Conservation (phyloP, 257 asterid genomes). For the Nyctanthes arbortristis region DNA sequence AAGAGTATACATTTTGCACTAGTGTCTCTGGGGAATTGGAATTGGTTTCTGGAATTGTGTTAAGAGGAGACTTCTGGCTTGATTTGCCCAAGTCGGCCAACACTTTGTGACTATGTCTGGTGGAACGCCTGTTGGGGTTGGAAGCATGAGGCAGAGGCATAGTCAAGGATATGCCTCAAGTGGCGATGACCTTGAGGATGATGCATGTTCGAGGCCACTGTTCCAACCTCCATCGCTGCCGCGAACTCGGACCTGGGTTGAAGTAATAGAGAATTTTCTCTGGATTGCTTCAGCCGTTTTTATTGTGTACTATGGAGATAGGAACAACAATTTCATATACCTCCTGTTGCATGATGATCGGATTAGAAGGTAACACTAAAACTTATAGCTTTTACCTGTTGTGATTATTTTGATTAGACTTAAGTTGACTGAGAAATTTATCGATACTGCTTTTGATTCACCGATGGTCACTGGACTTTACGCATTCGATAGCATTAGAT, state of each 20-base stretch:
- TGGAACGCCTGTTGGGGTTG: conserved; percentile 54
- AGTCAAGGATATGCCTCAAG: conserved; percentile 66
- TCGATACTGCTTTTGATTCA: neutral
- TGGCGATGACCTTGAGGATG: conserved; percentile 69
- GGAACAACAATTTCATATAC: conserved; percentile 48
- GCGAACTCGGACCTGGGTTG: conserved; percentile 42
- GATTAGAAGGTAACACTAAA: conserved; percentile 41
- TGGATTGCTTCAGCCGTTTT: conserved; percentile 60
- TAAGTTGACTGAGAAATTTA: neutral
- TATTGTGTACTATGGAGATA: conserved; percentile 55
- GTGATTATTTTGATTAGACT: neutral
- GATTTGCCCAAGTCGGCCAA: neutral
- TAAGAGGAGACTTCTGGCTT: neutral
- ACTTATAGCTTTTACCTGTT: neutral
- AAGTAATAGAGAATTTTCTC: conserved; percentile 48
- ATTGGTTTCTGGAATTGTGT: conserved; percentile 8
- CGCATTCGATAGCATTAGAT: neutral
- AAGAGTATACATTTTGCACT: neutral
- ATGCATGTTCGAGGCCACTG: conserved; percentile 51
- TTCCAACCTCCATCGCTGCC: conserved; percentile 33
- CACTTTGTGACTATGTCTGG: conserved; percentile 50
- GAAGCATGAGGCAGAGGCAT: conserved; percentile 57
- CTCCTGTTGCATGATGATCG: conserved; percentile 55
- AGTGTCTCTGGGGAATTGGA: conserved; percentile 9
- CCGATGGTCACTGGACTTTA: neutral